A percentile compares a stretch with the other conserved stretches of the same genome.
These are phyloP conservation scores for Pezicula rhizophila DNA, from an alignment of 2,329 filamentous ascomycete genomes.

Conservation along the genomic window DNA sequence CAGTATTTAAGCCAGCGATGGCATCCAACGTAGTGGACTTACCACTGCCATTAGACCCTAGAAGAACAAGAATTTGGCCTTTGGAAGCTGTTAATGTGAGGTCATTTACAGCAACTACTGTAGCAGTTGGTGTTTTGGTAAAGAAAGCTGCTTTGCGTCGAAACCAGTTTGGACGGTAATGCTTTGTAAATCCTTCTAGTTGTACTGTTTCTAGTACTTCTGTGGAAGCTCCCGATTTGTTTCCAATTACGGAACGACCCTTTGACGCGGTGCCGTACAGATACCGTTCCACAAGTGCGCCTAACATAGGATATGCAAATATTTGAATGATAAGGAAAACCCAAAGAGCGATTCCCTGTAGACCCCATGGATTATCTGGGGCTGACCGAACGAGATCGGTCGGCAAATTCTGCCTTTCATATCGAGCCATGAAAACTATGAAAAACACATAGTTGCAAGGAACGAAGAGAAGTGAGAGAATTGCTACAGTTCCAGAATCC, in stretches of 20 bases:
- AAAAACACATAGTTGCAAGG: slow-evolving; percentile 87
- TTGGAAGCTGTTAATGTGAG: slow-evolving; percentile 65
- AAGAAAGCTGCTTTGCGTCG: slow-evolving; percentile 36
- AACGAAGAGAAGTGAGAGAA: slow-evolving; percentile 72
- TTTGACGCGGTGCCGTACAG: slow-evolving; percentile 70
- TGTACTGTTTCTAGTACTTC: slow-evolving; percentile 49
- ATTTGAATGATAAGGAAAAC: slow-evolving; percentile 74
- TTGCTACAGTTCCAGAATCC: slow-evolving; percentile 55
- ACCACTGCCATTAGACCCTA: slow-evolving; percentile 85
- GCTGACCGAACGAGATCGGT: slow-evolving; percentile 57
- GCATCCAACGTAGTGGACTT: slow-evolving; percentile 87
- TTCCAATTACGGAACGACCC: slow-evolving; percentile 46
- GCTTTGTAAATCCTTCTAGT: slow-evolving; percentile 69
- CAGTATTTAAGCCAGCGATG: slow-evolving; percentile 74
- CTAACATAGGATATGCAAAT: slow-evolving; percentile 69
- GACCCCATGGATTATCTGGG: slow-evolving; percentile 58
- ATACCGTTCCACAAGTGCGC: slow-evolving; percentile 64
- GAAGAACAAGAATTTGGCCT: slow-evolving; percentile 78
- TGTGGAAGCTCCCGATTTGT: slow-evolving; percentile 10
- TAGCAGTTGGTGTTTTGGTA: slow-evolving; percentile 41
- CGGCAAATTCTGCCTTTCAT: slow-evolving; percentile 54
- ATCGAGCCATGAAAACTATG: slow-evolving; percentile 68
- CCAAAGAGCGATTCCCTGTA: slow-evolving; percentile 74
- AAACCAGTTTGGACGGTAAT: slow-evolving; percentile 63
- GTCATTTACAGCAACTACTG: slow-evolving; percentile 72